These are phyloP conservation scores for Nakataea oryzae DNA, from an alignment of 2,329 filamentous ascomycete species.

Conservation along the genomic window DNA sequence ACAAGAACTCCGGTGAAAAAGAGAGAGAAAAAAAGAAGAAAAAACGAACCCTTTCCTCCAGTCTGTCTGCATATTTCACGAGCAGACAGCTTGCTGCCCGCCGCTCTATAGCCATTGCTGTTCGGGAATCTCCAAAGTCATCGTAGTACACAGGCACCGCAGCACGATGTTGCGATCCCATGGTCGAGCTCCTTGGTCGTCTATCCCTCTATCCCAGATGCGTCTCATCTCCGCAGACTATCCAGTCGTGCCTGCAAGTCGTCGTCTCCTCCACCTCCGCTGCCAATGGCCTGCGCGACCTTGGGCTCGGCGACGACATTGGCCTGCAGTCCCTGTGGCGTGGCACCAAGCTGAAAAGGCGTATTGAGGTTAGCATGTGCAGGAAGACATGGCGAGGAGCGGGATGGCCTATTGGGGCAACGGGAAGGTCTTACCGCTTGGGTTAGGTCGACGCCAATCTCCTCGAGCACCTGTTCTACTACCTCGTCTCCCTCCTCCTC, in stretches of 20 bases:
- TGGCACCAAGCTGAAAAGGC: constrained; percentile 70
- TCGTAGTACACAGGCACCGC: no score
- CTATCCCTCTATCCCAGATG: not conserved
- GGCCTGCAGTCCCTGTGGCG: constrained; percentile 73
- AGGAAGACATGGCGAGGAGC: not conserved
- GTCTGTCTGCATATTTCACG: not conserved
- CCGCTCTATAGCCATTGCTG: not conserved
- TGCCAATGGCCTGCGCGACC: constrained; percentile 80
- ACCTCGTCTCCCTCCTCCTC: constrained; percentile 97
- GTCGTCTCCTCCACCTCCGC: constrained; percentile 58
- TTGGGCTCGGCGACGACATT: constrained; percentile 61
- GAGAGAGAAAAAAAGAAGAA: no score
- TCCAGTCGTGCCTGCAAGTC: constrained; percentile 90
- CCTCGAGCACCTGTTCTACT: constrained; percentile 90
- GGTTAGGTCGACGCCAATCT: constrained; percentile 89
- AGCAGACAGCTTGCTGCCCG: not conserved
- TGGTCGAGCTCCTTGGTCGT: not conserved
- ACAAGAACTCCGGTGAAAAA: not conserved
- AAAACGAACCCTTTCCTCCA: no score
- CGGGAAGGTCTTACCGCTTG: constrained; percentile 57
- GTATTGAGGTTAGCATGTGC: constrained; percentile 14
- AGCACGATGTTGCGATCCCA: not conserved
- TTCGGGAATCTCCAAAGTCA: not conserved
- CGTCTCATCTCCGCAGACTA: constrained; percentile 49
- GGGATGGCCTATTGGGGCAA: not conserved